Conservation (phyloP, 1,284 basidiomycete genomes). For the Irpex sp. region DNA sequence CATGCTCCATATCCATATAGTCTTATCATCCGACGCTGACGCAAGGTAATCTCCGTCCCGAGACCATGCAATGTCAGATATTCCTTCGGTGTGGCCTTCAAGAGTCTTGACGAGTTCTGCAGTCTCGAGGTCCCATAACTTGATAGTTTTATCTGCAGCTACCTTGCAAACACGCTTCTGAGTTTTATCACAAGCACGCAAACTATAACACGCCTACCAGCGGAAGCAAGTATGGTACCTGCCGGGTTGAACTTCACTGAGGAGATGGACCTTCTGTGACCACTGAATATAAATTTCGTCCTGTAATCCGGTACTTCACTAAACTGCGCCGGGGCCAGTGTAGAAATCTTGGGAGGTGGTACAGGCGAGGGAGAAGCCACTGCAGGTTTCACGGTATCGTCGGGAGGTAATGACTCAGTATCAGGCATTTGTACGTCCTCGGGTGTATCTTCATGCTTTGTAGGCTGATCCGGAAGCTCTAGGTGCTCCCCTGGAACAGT, state of each 20-base stretch:
- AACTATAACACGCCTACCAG: constrained; percentile 46
- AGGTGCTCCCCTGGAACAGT: neutral
- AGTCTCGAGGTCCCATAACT: constrained; percentile 71
- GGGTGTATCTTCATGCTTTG: neutral
- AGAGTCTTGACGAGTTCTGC: constrained; percentile 72
- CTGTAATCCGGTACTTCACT: constrained; percentile 35
- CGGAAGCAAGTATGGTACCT: constrained; percentile 69
- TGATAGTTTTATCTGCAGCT: constrained; percentile 79
- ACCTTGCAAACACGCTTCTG: constrained; percentile 31
- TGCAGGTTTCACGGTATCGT: neutral
- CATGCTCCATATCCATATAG: constrained; percentile 78
- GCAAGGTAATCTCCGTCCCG: constrained; percentile 78
- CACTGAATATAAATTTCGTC: constrained; percentile 55
- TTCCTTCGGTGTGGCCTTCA: constrained; percentile 72
- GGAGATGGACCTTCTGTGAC: constrained; percentile 72
- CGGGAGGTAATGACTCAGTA: neutral
- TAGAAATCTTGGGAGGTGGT: neutral
- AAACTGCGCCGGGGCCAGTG: neutral
- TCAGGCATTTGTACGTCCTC: neutral
- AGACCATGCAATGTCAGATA: constrained; percentile 89
- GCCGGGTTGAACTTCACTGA: constrained; percentile 79
- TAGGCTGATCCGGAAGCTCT: neutral
- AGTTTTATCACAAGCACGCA: constrained; percentile 11
- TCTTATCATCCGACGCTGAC: constrained; percentile 89
- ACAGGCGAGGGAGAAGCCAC: neutral